These are phyloP conservation scores for Emmonsiellopsis sp. DNA, from an alignment of 2,329 filamentous ascomycete species.

Conservation along the genomic window DNA sequence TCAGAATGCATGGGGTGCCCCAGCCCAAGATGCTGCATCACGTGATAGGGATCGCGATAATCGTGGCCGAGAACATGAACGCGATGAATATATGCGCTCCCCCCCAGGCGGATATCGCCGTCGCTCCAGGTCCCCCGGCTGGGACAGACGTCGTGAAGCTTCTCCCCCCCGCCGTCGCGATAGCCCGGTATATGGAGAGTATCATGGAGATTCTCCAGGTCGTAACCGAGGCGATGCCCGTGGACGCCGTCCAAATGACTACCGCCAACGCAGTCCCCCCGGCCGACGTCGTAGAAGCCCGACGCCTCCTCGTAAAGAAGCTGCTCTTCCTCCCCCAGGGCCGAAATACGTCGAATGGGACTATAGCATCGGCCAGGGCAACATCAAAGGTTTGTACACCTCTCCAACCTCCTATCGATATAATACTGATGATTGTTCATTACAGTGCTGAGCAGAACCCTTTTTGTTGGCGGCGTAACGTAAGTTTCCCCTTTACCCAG, in stretches of 20 bases:
- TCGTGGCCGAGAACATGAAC: neutral
- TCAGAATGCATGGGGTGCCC: conserved; percentile 15
- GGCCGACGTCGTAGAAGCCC: conserved; percentile 58
- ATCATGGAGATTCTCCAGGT: conserved; percentile 59
- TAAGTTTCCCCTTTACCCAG: conserved; percentile 39
- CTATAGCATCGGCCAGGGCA: conserved; percentile 58
- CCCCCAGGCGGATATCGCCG: conserved; percentile 53
- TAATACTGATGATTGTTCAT: conserved; percentile 5
- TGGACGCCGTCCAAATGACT: conserved; percentile 49
- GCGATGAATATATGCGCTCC: conserved; percentile 49
- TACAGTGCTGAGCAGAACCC: conserved; percentile 75
- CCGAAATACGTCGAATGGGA: conserved; percentile 78
- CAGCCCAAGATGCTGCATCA: conserved; percentile 19
- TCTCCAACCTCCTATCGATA: neutral
- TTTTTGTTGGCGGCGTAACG: conserved; percentile 94
- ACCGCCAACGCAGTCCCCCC: conserved; percentile 79
- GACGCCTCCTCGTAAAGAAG: conserved; percentile 41
- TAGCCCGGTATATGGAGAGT: conserved; percentile 64
- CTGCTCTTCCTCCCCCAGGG: conserved; percentile 36
- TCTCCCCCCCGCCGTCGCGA: conserved; percentile 53
- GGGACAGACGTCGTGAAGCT: conserved; percentile 58
- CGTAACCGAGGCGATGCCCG: conserved; percentile 47
- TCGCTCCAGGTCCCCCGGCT: conserved; percentile 70
- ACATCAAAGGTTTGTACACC: conserved; percentile 57
- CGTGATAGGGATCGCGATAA: conserved; percentile 45